Conservation (phyloP, 495 filamentous ascomycete species). For the Penicillium salamii region DNA sequence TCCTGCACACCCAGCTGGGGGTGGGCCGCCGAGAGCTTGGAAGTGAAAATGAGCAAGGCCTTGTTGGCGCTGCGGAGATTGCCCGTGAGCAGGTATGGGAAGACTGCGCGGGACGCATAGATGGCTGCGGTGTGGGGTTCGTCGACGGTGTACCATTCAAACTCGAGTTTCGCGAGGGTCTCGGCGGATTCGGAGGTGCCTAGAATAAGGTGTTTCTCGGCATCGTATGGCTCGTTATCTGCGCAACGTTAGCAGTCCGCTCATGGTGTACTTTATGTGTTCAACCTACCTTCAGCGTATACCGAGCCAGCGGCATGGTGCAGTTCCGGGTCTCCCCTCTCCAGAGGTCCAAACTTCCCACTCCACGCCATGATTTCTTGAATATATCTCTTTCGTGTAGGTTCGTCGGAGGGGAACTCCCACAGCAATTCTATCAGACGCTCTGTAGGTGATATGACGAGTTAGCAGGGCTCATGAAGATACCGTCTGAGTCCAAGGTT, state of each 20-base stretch:
- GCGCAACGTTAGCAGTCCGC: constrained; percentile 12
- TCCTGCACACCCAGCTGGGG: constrained; percentile 70
- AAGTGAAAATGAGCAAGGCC: constrained; percentile 75
- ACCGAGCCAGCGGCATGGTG: constrained; percentile 89
- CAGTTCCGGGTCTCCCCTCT: constrained; percentile 90
- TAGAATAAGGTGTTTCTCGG: constrained; percentile 83
- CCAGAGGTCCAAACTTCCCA: constrained; percentile 75
- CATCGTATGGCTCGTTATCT: constrained; percentile 88
- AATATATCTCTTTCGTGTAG: constrained; percentile 86
- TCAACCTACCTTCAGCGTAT: constrained; percentile 67
- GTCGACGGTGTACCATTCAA: constrained; percentile 88
- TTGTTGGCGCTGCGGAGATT: constrained; percentile 88
- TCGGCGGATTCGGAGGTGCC: constrained; percentile 88
- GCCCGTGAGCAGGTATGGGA: constrained; percentile 87
- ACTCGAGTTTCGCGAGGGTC: constrained; percentile 76
- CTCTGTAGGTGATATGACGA: constrained; percentile 24
- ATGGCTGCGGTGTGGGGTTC: constrained; percentile 85
- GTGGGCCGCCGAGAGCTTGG: constrained; percentile 66
- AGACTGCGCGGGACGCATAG: constrained; percentile 84
- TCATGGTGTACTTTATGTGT: not conserved
- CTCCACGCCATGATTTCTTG: constrained; percentile 90
- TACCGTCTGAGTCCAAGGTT: not conserved
- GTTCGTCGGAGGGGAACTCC: constrained; percentile 78
- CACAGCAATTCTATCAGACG: constrained; percentile 64
- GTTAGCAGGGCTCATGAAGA: not conserved